Conservation (phyloP, 2,329 filamentous ascomycete species). For the Microascus cirrosus region DNA sequence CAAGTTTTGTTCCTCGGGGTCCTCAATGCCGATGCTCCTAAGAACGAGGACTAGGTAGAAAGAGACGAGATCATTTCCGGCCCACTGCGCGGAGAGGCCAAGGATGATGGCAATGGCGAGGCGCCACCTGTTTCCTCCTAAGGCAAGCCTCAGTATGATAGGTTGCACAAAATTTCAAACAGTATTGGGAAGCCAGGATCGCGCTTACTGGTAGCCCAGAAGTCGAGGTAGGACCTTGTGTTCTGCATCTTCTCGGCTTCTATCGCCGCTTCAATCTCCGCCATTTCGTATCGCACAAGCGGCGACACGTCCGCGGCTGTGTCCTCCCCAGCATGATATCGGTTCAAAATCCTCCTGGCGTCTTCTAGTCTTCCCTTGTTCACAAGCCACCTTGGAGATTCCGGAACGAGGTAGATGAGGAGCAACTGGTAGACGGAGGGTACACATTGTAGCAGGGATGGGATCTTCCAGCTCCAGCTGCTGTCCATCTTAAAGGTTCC, state of each 20-base stretch:
- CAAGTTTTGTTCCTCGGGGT: constrained; percentile 19
- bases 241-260: constrained; percentile 12
- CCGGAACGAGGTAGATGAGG: constrained; percentile 20
- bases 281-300: constrained; percentile 27
- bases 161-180: constrained; percentile 13
- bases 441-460: constrained; percentile 11
- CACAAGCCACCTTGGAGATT: constrained; percentile 22
- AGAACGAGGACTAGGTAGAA: constrained; percentile 29
- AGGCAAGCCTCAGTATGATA: constrained; percentile 19
- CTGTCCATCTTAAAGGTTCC: constrained; percentile 5
- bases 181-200: constrained; percentile 10
- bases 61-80: constrained; percentile 17
- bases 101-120: constrained; percentile 10
- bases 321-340: constrained; percentile 30
- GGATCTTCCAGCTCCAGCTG: constrained; percentile 14
- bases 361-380: constrained; percentile 20
- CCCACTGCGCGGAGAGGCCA: constrained; percentile 18
- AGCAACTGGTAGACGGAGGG: constrained; percentile 10
- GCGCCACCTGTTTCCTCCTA: constrained; percentile 12
- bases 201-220: constrained; percentile 22
- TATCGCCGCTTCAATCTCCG: constrained; percentile 24
- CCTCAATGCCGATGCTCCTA: constrained; percentile 24
- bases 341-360: constrained; percentile 23
- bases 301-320: constrained; percentile 15
- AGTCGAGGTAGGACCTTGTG: constrained; percentile 11